Base-by-base conservation (phyloP, 345 rosid species). In the Euphorbia pulcherrima region DNA sequence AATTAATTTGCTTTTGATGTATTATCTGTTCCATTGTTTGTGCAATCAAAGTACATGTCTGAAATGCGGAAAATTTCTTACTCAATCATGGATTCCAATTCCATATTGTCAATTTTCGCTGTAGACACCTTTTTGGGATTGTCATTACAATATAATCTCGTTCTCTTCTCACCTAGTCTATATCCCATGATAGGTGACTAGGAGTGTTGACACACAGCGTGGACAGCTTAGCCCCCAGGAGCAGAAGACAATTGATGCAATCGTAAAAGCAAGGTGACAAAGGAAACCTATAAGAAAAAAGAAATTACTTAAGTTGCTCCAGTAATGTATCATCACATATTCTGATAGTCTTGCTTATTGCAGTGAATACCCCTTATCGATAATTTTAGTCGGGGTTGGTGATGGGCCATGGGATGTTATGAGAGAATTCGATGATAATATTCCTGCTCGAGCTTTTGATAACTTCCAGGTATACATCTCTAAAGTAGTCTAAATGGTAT, bases 361-460 rank as follows among this genome's bases (percentile, higher is more conserved):
- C 85, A 90, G 98, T 70, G 79, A 90, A 77, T 87, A 88, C 80
- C 97, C 97, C 28, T 67, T 95, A 59, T 92, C 97, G 28, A 90
- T 95, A 55, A 78, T 92, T 54, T 79, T 92, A 65, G 97, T 95
- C 0, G 99, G 99, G 60, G 97, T 95, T 0, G 99, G 99, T 26
- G 99, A 95, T 77, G 99, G 99, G 14, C 99, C 99, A 28, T 95
- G 99, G 99, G 97, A 95, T 72, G 88, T 85, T 84, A 95, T 95
- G 99, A 80, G 82, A 70, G 96, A 95, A 76, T 95, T 95, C 44
- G 97, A 92, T 60, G 99, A 95, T 69, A 95, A 95, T 74, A 95
- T 95, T 41, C 97, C 99, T 68, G 71, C 97, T 58, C 80, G 99
- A 78, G 97, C 84, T 16, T 95, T 95, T 27, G 99, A 95, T 63